phyloP scores from a whole-genome alignment of 495 filamentous ascomycete species.

The Hypomontagnella monticulosa region DNA sequence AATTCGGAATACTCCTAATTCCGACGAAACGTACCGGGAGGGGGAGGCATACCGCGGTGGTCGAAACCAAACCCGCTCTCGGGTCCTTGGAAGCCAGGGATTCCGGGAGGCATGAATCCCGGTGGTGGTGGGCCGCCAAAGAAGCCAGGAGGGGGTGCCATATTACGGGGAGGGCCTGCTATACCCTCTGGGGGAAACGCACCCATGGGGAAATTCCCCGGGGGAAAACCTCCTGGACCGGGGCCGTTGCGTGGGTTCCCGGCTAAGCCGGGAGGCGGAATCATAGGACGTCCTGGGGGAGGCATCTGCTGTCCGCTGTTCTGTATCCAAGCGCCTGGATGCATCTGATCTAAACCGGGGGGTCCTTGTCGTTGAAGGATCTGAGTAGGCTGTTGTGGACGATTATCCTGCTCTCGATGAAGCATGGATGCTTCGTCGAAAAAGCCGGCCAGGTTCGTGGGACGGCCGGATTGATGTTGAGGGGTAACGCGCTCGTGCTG shows the following conservation, averaged over 20 bases:
- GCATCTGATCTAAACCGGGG: conserved; percentile 61
- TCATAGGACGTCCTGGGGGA: conserved; percentile 57
- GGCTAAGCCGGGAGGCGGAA: conserved; percentile 62
- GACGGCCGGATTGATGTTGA: conserved; percentile 44
- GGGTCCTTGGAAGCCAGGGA: conserved; percentile 60
- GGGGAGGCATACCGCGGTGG: conserved; percentile 54
- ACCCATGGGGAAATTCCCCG: conserved; percentile 58
- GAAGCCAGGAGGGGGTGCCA: conserved; percentile 62
- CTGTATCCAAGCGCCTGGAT: conserved; percentile 52
- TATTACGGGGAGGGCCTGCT: conserved; percentile 51
- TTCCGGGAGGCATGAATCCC: conserved; percentile 56
- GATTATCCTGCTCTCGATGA: conserved; percentile 50
- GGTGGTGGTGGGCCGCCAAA: conserved; percentile 55
- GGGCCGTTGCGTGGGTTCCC: conserved; percentile 54
- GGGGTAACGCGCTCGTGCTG: conserved; percentile 47
- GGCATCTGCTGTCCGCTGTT: conserved; percentile 51
- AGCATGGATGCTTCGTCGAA: conserved; percentile 55
- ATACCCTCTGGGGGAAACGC: conserved; percentile 57
- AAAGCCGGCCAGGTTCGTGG: conserved; percentile 49
- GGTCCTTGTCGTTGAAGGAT: conserved; percentile 66
- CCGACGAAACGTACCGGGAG: conserved; percentile 48
- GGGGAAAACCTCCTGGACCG: conserved; percentile 58
- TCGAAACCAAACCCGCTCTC: conserved; percentile 57
- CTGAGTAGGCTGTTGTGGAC: conserved; percentile 60
- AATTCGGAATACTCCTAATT: conserved; percentile 25